phyloP scores from a whole-genome alignment of 2,329 filamentous ascomycete species.

The Botrytis aclada region DNA sequence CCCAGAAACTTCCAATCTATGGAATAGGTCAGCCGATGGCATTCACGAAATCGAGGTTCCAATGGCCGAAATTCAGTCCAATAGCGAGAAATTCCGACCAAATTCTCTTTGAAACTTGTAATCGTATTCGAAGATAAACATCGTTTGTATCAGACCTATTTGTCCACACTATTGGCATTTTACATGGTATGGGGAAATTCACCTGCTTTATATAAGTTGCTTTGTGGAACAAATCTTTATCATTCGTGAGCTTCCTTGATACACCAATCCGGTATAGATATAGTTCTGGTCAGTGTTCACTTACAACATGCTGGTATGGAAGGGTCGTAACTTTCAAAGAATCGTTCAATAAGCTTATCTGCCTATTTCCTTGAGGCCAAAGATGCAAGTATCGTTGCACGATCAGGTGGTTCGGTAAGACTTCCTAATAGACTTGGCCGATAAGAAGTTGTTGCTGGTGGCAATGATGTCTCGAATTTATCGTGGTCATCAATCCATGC shows the following conservation, averaged over 20 bases:
- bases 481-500: background rate
- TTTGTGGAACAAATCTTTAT: background rate
- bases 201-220: background rate
- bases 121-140: background rate
- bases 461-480: background rate
- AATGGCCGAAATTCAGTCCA: background rate
- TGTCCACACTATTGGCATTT: background rate
- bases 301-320: background rate
- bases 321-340: background rate
- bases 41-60: background rate
- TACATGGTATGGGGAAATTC: background rate
- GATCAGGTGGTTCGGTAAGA: background rate
- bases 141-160: background rate
- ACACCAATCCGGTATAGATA: background rate
- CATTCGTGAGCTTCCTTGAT: background rate
- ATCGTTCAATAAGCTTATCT: background rate
- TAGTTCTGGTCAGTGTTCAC: background rate
- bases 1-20: slow-evolving; percentile 47
- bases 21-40: slow-evolving; percentile 25
- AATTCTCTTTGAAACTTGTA: background rate
- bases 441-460: background rate
- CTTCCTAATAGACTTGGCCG: background rate
- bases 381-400: background rate
- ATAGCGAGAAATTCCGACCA: background rate
- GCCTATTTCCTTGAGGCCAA: background rate